These are phyloP conservation scores for Microbotryum silenes-acaulis DNA, from an alignment of 1,284 basidiomycete species.

Conservation along the genomic window DNA sequence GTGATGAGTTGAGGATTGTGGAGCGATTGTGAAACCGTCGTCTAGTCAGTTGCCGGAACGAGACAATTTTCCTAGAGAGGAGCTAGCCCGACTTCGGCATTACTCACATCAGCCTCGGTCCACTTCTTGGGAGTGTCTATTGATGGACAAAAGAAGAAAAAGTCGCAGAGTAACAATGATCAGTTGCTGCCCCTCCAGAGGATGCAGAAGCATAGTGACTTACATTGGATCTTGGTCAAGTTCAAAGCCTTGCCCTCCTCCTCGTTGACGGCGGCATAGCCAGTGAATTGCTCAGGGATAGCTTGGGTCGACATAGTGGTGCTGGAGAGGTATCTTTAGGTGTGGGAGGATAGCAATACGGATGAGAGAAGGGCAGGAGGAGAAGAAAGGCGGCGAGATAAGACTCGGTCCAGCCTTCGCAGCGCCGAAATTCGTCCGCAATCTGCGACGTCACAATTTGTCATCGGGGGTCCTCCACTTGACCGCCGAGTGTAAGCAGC, in stretches of 20 bases:
- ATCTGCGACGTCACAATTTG: too few species aligned
- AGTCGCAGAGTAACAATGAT: not conserved
- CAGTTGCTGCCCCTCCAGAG: too few species aligned
- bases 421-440: too few species aligned
- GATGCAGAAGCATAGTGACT: not conserved
- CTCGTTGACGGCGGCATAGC: constrained; percentile 23
- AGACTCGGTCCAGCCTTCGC: too few species aligned
- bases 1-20: not conserved
- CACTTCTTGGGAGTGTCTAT: constrained; percentile 29
- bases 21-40: not conserved
- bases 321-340: too few species aligned
- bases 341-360: too few species aligned
- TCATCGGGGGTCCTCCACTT: too few species aligned
- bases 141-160: too few species aligned
- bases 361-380: too few species aligned
- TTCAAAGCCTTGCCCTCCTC: constrained; percentile 8
- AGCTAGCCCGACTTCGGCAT: not conserved
- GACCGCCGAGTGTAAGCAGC: too few species aligned
- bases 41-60: not conserved
- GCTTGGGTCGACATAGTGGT: constrained; percentile 5
- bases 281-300: constrained; percentile 26
- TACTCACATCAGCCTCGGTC: constrained; percentile 6
- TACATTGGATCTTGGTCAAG: constrained; percentile 4
- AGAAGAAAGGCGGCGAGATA: too few species aligned
- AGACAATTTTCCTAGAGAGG: not conserved